These are phyloP conservation scores for Naganishia sp. DNA, from an alignment of 1,284 basidiomycete species.

Conservation along the genomic window DNA sequence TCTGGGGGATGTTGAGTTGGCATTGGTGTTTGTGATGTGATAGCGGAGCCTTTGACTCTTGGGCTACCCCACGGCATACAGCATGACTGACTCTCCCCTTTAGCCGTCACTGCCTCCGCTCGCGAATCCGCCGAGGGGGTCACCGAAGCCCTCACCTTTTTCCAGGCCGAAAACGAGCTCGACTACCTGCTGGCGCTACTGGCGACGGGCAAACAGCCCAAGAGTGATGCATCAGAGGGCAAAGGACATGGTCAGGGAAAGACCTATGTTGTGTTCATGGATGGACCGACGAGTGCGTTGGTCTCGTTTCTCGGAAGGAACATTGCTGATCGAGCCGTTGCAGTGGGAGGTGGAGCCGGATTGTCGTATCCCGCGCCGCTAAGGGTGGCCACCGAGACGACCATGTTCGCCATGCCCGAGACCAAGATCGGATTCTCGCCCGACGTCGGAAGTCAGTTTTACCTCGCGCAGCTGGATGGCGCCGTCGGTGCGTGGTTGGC, in stretches of 20 bases:
- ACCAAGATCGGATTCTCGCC: conserved; percentile 72
- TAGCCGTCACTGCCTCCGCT: conserved; percentile 25
- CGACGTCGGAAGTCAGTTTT: conserved; percentile 83
- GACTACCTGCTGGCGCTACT: conserved; percentile 81
- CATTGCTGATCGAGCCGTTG: conserved; percentile 31
- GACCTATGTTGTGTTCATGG: conserved; percentile 85
- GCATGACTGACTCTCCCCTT: neutral
- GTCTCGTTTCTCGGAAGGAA: neutral
- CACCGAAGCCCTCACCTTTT: conserved; percentile 73
- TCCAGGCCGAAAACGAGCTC: conserved; percentile 90
- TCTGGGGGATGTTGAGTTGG: too few relatives aligned
- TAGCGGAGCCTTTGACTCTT: too few relatives aligned
- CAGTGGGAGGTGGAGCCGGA: conserved; percentile 96
- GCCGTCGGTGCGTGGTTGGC: conserved; percentile 89
- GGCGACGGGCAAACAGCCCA: conserved; percentile 21
- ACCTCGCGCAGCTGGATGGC: conserved; percentile 87
- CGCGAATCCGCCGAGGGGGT: conserved; percentile 40
- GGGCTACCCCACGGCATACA: too few relatives aligned
- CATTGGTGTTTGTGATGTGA: too few relatives aligned
- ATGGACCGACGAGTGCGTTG: conserved; percentile 82
- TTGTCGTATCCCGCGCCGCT: conserved; percentile 85
- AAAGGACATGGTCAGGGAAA: conserved; percentile 57
- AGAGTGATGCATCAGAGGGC: neutral
- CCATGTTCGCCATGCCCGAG: conserved; percentile 95
- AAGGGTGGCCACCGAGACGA: conserved; percentile 91